A percentile compares a stretch with the other conserved stretches of the same genome.
Conservation (phyloP, 108 stramenopile species). For the Cyclotella choctawhatcheeana region DNA sequence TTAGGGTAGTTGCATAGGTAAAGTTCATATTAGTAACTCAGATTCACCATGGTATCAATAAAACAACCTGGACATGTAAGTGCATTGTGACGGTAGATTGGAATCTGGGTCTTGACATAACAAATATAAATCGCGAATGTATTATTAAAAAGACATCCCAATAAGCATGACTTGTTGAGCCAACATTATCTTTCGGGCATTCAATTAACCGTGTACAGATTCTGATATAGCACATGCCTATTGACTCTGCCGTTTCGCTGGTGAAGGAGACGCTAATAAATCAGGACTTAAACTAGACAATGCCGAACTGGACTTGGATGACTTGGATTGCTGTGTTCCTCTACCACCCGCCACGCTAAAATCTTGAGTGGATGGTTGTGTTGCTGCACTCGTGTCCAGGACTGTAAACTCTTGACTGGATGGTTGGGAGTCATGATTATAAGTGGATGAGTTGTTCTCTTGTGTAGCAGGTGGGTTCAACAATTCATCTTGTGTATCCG, state of each 20-base stretch:
- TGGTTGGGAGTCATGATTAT: constrained; percentile 4
- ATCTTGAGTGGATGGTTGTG: constrained; percentile 24
- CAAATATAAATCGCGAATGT: no score
- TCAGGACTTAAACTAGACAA: constrained; percentile 51
- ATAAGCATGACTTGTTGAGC: no score
- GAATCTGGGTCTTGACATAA: no score
- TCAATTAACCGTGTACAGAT: no score
- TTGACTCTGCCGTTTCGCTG: constrained; percentile 13
- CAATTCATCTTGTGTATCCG: constrained; percentile 23
- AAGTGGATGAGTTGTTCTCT: neutral
- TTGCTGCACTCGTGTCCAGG: neutral
- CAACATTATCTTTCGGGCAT: no score
- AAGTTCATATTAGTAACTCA: no score
- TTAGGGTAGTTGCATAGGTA: no score
- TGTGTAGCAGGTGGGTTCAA: constrained; percentile 11
- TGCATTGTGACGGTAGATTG: no score
- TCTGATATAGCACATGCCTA: no score
- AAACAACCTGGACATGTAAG: no score
- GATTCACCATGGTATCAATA: no score
- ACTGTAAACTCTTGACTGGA: constrained; percentile 20
- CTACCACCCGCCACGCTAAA: constrained; percentile 17
- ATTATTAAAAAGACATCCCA: no score
- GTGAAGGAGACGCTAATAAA: constrained; percentile 47
- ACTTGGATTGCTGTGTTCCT: constrained; percentile 45
- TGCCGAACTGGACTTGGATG: constrained; percentile 19